These are phyloP conservation scores for Tubosaeta brunneosetosa DNA, from an alignment of 768 basidiomycete genomes.

Conservation along the genomic window DNA sequence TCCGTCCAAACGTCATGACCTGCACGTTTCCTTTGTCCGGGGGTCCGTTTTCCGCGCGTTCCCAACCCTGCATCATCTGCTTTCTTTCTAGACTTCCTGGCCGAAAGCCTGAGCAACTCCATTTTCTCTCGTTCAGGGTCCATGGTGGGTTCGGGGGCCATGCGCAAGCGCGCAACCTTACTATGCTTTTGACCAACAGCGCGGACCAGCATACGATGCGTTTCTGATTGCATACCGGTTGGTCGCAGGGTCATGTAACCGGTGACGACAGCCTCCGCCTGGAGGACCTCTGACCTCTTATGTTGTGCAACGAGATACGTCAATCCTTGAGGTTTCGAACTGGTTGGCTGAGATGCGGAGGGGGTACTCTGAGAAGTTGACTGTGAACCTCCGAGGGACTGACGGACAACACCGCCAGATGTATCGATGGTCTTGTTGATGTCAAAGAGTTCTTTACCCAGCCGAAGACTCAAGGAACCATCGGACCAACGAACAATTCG, in stretches of 20 bases:
- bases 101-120: slow-evolving; percentile 60
- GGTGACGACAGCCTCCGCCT: slow-evolving; percentile 77
- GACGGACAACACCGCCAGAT: slow-evolving; percentile 61
- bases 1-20: slow-evolving; percentile 59
- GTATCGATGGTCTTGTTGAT: slow-evolving; percentile 76
- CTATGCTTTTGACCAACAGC: slow-evolving; percentile 83
- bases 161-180: slow-evolving; percentile 72
- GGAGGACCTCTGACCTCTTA: slow-evolving; percentile 80
- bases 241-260: slow-evolving; percentile 83
- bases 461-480: slow-evolving; percentile 80
- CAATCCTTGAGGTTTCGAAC: slow-evolving; percentile 61
- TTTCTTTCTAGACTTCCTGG: slow-evolving; percentile 60
- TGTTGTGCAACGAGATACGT: slow-evolving; percentile 90
- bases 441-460: slow-evolving; percentile 94
- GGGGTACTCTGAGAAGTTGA: slow-evolving; percentile 38
- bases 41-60: slow-evolving; percentile 43
- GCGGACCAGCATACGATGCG: slow-evolving; percentile 83
- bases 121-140: slow-evolving; percentile 73
- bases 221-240: slow-evolving; percentile 85
- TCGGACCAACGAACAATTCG: slow-evolving; percentile 95
- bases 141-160: slow-evolving; percentile 72
- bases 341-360: slow-evolving; percentile 34
- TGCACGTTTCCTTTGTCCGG: slow-evolving; percentile 37
- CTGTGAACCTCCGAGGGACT: slow-evolving; percentile 47
- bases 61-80: slow-evolving; percentile 48